These are phyloP conservation scores for Gymnopilus junonius DNA, from an alignment of 768 basidiomycete species.

Conservation along the genomic window DNA sequence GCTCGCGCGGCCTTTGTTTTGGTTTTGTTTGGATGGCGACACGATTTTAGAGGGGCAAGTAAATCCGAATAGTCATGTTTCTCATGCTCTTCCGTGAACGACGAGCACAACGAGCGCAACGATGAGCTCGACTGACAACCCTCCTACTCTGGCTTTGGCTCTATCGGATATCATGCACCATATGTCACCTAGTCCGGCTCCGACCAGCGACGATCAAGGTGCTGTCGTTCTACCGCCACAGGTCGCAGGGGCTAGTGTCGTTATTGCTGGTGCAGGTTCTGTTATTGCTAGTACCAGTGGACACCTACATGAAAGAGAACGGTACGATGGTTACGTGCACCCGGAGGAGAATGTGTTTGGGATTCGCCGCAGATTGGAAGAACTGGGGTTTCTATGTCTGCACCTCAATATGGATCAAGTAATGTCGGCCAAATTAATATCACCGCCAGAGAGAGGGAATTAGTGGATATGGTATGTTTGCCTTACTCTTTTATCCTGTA, in stretches of 20 bases:
- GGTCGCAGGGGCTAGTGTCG: too few species aligned
- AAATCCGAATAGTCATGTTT: background rate
- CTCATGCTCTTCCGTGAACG: too few species aligned
- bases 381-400: slow-evolving; percentile 41
- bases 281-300: too few species aligned
- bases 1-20: slow-evolving; percentile 26
- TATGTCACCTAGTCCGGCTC: slow-evolving; percentile 54
- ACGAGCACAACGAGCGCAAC: background rate
- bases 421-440: slow-evolving; percentile 21
- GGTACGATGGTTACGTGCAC: too few species aligned
- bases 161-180: slow-evolving; percentile 58
- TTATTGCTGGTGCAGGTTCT: slow-evolving; percentile 22
- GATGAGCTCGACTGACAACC: slow-evolving; percentile 23
- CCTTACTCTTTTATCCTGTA: background rate
- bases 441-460: slow-evolving; percentile 51
- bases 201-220: slow-evolving; percentile 23
- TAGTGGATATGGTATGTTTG: slow-evolving; percentile 57
- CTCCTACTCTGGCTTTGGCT: slow-evolving; percentile 48
- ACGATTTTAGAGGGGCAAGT: slow-evolving; percentile 21
- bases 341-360: slow-evolving; percentile 49
- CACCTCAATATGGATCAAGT: slow-evolving; percentile 31
- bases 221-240: background rate
- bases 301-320: too few species aligned
- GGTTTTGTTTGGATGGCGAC: slow-evolving; percentile 24
- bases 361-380: slow-evolving; percentile 51